Conservation (phyloP, 768 basidiomycete genomes). For the Lactarius sp. region DNA sequence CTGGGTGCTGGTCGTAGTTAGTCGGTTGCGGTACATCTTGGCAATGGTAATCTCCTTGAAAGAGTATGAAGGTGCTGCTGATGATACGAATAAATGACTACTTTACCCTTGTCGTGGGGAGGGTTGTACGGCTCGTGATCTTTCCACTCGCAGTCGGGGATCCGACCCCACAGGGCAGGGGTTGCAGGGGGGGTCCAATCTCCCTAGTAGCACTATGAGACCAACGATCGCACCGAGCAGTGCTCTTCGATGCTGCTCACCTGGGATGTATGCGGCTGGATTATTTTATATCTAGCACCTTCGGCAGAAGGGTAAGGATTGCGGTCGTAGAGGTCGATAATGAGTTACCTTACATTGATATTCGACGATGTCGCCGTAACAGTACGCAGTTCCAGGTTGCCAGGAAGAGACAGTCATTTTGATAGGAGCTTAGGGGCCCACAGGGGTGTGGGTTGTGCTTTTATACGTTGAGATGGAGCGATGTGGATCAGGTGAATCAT, state of each 20-base stretch:
- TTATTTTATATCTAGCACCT: slow-evolving; percentile 62
- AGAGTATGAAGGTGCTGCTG: neutral
- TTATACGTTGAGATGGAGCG: neutral
- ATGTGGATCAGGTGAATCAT: neutral
- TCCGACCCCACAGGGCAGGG: slow-evolving; percentile 64
- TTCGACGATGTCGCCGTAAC: slow-evolving; percentile 47
- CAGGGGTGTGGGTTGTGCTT: neutral
- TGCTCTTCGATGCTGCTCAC: slow-evolving; percentile 31
- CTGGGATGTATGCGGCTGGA: slow-evolving; percentile 68
- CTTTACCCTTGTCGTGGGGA: slow-evolving; percentile 24
- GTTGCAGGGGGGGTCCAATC: slow-evolving; percentile 63
- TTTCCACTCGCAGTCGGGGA: slow-evolving; percentile 33
- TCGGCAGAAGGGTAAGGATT: neutral
- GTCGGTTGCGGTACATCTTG: slow-evolving; percentile 22
- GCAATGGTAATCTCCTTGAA: slow-evolving; percentile 8
- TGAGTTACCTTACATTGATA: slow-evolving; percentile 43
- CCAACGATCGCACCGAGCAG: neutral
- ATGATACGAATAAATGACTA: neutral
- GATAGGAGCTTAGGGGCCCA: neutral
- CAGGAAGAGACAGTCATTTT: slow-evolving; percentile 44
- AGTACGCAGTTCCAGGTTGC: slow-evolving; percentile 62
- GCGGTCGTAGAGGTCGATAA: slow-evolving; percentile 6
- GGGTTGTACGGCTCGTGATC: slow-evolving; percentile 14
- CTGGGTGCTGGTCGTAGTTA: slow-evolving; percentile 28
- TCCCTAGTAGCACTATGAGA: slow-evolving; percentile 34